Conservation (phyloP, 1,284 basidiomycete species). For the Anthracocystis setariae region DNA sequence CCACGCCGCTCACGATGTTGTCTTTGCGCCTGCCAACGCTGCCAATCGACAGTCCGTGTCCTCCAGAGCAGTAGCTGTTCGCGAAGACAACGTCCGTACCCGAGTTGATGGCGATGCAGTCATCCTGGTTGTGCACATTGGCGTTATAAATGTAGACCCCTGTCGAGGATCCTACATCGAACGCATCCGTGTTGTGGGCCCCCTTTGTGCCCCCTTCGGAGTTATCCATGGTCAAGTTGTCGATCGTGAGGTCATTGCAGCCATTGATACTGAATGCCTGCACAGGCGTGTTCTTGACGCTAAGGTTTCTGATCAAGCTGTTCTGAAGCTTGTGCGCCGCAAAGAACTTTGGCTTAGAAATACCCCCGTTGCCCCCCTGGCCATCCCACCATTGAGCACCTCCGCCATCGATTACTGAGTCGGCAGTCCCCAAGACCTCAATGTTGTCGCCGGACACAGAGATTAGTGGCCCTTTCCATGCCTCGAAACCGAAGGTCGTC, state of each 20-base stretch:
- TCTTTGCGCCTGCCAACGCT: conserved; percentile 27
- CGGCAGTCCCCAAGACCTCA: conserved; percentile 11
- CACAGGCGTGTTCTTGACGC: conserved; percentile 41
- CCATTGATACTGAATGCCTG: conserved; percentile 40
- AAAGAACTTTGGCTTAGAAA: conserved; percentile 42
- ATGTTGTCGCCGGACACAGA: conserved; percentile 16
- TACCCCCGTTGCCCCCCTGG: conserved; percentile 31
- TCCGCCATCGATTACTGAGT: conserved; percentile 17
- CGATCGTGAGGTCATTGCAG: conserved; percentile 13
- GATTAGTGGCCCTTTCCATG: conserved; percentile 42
- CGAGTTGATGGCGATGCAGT: conserved; percentile 43
- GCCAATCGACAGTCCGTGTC: conserved; percentile 47
- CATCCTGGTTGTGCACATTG: conserved; percentile 35
- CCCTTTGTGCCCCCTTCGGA: conserved; percentile 11
- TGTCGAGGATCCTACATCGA: conserved; percentile 30
- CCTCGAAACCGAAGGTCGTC: conserved; percentile 35
- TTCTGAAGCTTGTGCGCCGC: conserved; percentile 16
- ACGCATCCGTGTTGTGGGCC: conserved; percentile 47
- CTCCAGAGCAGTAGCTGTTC: conserved; percentile 24
- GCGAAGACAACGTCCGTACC: conserved; percentile 30
- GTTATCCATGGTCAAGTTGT: conserved; percentile 29
- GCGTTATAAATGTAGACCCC: conserved; percentile 24
- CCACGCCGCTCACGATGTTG: conserved; percentile 37
- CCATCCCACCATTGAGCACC: conserved; percentile 39
- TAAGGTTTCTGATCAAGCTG: conserved; percentile 18